Evolutionary conservation across 2,329 filamentous ascomycete species (phyloP).

Genomic region (Gaeumannomyces sp.): DNA sequence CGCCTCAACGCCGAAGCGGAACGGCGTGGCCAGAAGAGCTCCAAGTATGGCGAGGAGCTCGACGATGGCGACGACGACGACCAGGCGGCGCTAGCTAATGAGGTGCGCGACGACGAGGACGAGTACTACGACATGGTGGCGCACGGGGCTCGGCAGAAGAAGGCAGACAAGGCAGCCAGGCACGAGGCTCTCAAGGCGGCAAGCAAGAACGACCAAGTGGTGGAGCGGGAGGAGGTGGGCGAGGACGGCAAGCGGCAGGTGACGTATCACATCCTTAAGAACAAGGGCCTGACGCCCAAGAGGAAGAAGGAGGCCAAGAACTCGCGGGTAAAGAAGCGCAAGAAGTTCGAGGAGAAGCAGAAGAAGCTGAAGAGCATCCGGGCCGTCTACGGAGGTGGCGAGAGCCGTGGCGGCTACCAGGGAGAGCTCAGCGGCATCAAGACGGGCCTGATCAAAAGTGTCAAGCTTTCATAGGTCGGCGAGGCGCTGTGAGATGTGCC

Average conservation of each 20-base stretch:
- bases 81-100: conserved; percentile 37
- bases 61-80: conserved; percentile 57
- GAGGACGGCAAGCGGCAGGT: conserved; percentile 88
- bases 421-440: conserved; percentile 96
- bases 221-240: conserved; percentile 64
- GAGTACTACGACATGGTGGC: conserved; percentile 91
- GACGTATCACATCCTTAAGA: conserved; percentile 91
- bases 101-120: conserved; percentile 44
- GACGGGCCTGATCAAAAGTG: conserved; percentile 84
- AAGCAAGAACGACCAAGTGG: conserved; percentile 55
- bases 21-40: conserved; percentile 64
- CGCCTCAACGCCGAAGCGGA: conserved; percentile 86
- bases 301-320: conserved; percentile 93
- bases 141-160: conserved; percentile 61
- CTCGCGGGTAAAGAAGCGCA: conserved; percentile 95
- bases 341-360: conserved; percentile 93
- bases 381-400: conserved; percentile 77
- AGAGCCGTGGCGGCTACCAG: conserved; percentile 77
- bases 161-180: conserved; percentile 61
- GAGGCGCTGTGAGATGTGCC: not conserved
- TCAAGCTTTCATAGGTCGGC: conserved; percentile 61
- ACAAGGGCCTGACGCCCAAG: conserved; percentile 79
- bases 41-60: conserved; percentile 59
- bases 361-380: conserved; percentile 89
- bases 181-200: conserved; percentile 53